A percentile compares a stretch with the other conserved stretches of the same genome.
Evolutionary conservation across 2,329 filamentous ascomycete species (phyloP).

Genomic region (Ampelomyces quisqualis): DNA sequence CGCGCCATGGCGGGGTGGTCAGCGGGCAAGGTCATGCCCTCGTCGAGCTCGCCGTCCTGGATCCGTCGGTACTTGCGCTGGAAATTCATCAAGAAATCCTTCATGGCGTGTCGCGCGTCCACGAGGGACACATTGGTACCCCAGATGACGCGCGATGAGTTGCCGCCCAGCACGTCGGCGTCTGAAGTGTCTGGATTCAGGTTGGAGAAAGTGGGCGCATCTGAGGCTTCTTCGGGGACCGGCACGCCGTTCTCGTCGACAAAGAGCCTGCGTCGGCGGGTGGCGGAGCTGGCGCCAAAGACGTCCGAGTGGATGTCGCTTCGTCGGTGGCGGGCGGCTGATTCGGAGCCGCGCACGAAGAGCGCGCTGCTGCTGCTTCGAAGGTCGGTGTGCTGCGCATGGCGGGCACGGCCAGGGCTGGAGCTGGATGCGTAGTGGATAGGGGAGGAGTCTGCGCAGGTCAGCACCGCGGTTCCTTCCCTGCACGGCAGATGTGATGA

Average conservation of each 20-base stretch:
- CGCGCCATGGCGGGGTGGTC: slow-evolving; percentile 72
- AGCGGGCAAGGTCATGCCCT: slow-evolving; percentile 64
- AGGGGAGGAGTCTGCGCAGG: slow-evolving; percentile 75
- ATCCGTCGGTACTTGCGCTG: slow-evolving; percentile 93
- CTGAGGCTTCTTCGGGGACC: slow-evolving; percentile 53
- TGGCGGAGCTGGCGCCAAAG: slow-evolving; percentile 45
- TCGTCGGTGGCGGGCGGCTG: slow-evolving; percentile 65
- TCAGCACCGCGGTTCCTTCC: slow-evolving; percentile 13
- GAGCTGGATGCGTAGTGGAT: slow-evolving; percentile 90
- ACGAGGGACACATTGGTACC: slow-evolving; percentile 94
- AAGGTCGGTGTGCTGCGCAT: slow-evolving; percentile 66
- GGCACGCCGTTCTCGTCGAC: slow-evolving; percentile 66
- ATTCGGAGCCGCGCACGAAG: slow-evolving; percentile 68
- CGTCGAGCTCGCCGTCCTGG: slow-evolving; percentile 77
- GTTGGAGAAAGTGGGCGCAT: slow-evolving; percentile 65
- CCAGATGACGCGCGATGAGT: slow-evolving; percentile 84
- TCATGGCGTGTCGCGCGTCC: slow-evolving; percentile 83
- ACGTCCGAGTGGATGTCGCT: slow-evolving; percentile 86
- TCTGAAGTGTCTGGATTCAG: slow-evolving; percentile 84
- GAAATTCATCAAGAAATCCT: slow-evolving; percentile 90
- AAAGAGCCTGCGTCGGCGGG: slow-evolving; percentile 59
- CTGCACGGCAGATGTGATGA: neutral
- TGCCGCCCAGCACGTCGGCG: slow-evolving; percentile 81
- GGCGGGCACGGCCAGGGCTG: slow-evolving; percentile 67
- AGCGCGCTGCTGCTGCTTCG: slow-evolving; percentile 83